These are phyloP conservation scores for Hyphopichia khmerensis DNA, from an alignment of 1,139 yeast species.

Conservation along the genomic window DNA sequence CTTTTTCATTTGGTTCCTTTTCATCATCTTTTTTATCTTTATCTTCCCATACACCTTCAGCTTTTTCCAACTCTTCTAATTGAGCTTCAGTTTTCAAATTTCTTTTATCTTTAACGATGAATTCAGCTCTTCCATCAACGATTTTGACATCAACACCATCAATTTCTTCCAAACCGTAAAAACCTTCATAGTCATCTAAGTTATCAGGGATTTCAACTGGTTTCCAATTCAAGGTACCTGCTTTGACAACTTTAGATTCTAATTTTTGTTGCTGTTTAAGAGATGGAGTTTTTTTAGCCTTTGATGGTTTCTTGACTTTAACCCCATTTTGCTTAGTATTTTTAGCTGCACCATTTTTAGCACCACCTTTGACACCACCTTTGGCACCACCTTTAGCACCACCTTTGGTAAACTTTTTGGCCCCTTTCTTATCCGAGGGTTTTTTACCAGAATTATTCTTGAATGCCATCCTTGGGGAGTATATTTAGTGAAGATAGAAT, in stretches of 20 bases:
- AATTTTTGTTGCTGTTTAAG: conserved; percentile 31
- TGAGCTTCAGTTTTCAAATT: conserved; percentile 11
- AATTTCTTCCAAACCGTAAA: conserved; percentile 88
- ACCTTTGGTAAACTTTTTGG: neutral
- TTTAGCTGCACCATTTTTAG: conserved; percentile 8
- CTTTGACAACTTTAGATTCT: conserved; percentile 45
- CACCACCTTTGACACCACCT: conserved; percentile 4
- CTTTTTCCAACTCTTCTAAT: conserved; percentile 10
- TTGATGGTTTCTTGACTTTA: conserved; percentile 1
- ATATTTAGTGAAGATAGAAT: neutral
- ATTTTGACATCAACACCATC: conserved; percentile 85
- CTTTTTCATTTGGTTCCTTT: conserved; percentile 15
- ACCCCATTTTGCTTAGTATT: conserved; percentile 17
- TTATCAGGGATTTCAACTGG: conserved; percentile 80
- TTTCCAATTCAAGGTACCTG: conserved; percentile 69
- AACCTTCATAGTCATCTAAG: conserved; percentile 83
- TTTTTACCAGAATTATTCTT: neutral
- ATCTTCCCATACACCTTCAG: conserved; percentile 9
- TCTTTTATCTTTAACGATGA: conserved; percentile 50
- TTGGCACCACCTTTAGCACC: neutral
- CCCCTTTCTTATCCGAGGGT: neutral
- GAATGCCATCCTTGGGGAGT: neutral
- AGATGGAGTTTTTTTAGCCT: conserved; percentile 19
- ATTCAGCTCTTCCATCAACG: conserved; percentile 63
- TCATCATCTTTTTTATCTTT: conserved; percentile 12